Evolutionary conservation across 768 basidiomycete genomes (phyloP).

Genomic region (Kwoniella pini): DNA sequence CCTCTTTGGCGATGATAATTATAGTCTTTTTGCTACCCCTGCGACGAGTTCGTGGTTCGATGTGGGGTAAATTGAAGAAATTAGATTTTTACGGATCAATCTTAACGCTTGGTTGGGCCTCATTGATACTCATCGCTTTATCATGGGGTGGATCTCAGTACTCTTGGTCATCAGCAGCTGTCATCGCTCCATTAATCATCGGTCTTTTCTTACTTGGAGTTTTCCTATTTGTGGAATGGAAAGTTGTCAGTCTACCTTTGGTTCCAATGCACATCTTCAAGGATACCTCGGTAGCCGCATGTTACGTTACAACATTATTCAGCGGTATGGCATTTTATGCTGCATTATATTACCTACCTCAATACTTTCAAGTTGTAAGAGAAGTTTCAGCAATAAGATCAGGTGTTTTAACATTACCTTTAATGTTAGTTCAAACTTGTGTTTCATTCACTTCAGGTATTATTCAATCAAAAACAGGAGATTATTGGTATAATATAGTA

Average conservation of each 20-base stretch:
- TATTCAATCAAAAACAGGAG: constrained; percentile 66
- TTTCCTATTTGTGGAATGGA: constrained; percentile 75
- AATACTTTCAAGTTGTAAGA: constrained; percentile 73
- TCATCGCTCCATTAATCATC: constrained; percentile 64
- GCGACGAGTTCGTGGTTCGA: constrained; percentile 67
- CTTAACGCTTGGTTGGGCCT: constrained; percentile 65
- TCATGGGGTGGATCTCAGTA: constrained; percentile 77
- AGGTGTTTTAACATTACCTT: constrained; percentile 68
- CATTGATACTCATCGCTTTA: constrained; percentile 67
- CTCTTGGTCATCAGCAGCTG: constrained; percentile 68
- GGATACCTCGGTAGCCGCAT: constrained; percentile 66
- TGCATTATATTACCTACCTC: constrained; percentile 69
- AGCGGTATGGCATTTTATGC: constrained; percentile 57
- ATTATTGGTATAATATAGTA: constrained; percentile 66
- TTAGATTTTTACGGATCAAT: constrained; percentile 67
- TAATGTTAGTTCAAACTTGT: constrained; percentile 67
- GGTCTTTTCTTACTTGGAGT: constrained; percentile 61
- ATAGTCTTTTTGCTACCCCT: constrained; percentile 68
- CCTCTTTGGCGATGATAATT: constrained; percentile 61
- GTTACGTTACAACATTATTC: constrained; percentile 70
- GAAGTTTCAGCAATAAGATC: constrained; percentile 67
- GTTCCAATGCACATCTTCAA: constrained; percentile 75
- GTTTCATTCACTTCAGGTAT: constrained; percentile 61
- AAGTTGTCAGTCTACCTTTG: constrained; percentile 68
- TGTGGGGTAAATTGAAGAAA: constrained; percentile 65